These are phyloP conservation scores for Cairneyella variabilis DNA, from an alignment of 495 filamentous ascomycete genomes.

Conservation along the genomic window DNA sequence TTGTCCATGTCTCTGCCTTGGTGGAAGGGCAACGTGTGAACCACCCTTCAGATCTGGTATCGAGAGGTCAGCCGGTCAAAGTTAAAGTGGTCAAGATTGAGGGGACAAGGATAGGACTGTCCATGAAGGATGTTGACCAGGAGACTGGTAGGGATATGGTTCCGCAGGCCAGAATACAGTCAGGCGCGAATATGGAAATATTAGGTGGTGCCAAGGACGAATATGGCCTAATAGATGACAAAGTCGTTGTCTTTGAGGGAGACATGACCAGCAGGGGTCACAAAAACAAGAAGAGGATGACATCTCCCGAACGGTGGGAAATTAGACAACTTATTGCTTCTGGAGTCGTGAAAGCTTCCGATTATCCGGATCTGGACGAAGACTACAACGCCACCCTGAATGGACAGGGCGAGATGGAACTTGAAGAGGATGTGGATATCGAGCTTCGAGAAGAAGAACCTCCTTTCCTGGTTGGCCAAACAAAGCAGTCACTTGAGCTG, in stretches of 20 bases:
- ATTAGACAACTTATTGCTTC: conserved; percentile 95
- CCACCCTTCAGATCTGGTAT: conserved; percentile 83
- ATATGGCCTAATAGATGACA: conserved; percentile 27
- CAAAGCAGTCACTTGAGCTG: conserved; percentile 89
- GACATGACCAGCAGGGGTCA: conserved; percentile 27
- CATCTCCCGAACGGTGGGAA: conserved; percentile 94
- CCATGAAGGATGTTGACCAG: conserved; percentile 98
- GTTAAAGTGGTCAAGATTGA: conserved; percentile 91
- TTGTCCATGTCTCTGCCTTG: conserved; percentile 96
- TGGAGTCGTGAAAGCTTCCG: conserved; percentile 81
- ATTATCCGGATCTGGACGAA: conserved; percentile 93
- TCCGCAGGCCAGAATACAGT: conserved; percentile 76
- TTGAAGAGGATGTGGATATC: conserved; percentile 97
- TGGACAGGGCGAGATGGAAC: conserved; percentile 83
- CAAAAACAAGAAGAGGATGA: conserved; percentile 81
- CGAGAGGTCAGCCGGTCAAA: conserved; percentile 78
- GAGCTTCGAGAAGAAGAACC: conserved; percentile 95
- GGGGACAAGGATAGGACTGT: conserved; percentile 73
- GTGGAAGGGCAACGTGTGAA: conserved; percentile 83
- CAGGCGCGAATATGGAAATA: conserved; percentile 86
- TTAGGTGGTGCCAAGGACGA: conserved; percentile 60
- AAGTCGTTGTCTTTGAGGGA: conserved; percentile 22
- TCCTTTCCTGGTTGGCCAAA: conserved; percentile 93
- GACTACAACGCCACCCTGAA: conserved; percentile 85
- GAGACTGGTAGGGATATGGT: conserved; percentile 79